Conservation (phyloP, 2,329 filamentous ascomycete species). For the Colletotrichum sp. region DNA sequence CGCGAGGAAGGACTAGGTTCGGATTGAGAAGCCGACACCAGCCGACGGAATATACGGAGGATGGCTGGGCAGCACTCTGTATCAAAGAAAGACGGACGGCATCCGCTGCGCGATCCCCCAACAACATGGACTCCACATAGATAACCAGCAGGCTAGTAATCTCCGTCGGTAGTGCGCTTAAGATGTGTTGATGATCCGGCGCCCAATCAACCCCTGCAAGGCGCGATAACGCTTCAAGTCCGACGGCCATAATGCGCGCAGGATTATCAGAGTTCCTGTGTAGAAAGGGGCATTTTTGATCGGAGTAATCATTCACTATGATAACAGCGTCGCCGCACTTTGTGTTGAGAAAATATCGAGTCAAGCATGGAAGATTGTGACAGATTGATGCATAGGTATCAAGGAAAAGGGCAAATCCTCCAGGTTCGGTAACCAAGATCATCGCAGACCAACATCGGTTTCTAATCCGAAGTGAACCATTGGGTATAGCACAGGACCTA, state of each 20-base stretch:
- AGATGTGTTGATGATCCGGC: not conserved
- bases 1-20: not conserved
- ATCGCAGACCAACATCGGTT: not conserved
- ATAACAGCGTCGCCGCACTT: not conserved
- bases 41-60: not conserved
- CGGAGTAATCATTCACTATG: not conserved
- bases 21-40: not conserved
- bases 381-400: not conserved
- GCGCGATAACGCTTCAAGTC: not conserved
- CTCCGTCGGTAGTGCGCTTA: not conserved
- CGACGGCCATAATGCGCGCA: not conserved
- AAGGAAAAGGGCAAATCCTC: not conserved
- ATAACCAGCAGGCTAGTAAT: not conserved
- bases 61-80: not conserved
- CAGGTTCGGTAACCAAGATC: not conserved
- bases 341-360: not conserved
- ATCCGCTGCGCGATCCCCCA: not conserved
- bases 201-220: not conserved
- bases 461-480: not conserved
- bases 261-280: not conserved
- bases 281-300: not conserved
- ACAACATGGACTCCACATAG: not conserved
- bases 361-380: not conserved
- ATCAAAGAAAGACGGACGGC: not conserved
- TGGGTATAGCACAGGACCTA: not conserved